Evolutionary conservation across 805 yeast genomes (phyloP), one percentile per base, ranked within the genome.

Genomic region (Saturnispora galanensis): DNA sequence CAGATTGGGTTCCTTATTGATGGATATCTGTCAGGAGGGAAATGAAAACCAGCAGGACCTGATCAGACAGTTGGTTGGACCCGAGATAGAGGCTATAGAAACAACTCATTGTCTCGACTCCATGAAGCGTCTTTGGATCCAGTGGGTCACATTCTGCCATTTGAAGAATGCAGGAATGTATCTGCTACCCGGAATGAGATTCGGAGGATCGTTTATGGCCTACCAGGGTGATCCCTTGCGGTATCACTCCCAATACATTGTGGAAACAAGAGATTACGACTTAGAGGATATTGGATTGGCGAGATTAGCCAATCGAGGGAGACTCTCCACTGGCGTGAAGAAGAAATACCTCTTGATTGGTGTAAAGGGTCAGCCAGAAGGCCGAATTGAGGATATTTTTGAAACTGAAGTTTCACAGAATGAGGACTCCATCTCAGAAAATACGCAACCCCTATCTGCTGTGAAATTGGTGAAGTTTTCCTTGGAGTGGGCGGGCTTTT

Each of bases 401-500:
- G 6, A 21, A 5, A 21, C 6, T 5, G 26, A 21, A 21, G 6
- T 21, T 6, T 21, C 26, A 21, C 26, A 21, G 26, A 3, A 21
- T 21, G 8, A 21, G 8, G 26, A 21, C 6, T 21, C 26, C 26
- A 21, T 8, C 6, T 21, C 26, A 21, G 6, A 6, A 4, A 21
- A 21, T 21, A 21, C 49, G 51, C 13, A 42, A 49, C 2, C 47
- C 51, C 2, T 51, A 46, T 17, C 16, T 26, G n/a, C 11, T 12
- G 18, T 10, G 16, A 35, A 36, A 54, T 56, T 5, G 58, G 63
- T 10, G 54, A 53, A 39, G 64, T 90, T 77, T 56, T 82, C 95
- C 5, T 67, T 90, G 2, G 96, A 90, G 63, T 90, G 98, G 98
- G 88, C 97, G 0, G 97, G 96, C 0, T 90, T 90, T 65, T 97